Conservation (phyloP, 2,329 filamentous ascomycete species). For the Trichoderma oligosporum region DNA sequence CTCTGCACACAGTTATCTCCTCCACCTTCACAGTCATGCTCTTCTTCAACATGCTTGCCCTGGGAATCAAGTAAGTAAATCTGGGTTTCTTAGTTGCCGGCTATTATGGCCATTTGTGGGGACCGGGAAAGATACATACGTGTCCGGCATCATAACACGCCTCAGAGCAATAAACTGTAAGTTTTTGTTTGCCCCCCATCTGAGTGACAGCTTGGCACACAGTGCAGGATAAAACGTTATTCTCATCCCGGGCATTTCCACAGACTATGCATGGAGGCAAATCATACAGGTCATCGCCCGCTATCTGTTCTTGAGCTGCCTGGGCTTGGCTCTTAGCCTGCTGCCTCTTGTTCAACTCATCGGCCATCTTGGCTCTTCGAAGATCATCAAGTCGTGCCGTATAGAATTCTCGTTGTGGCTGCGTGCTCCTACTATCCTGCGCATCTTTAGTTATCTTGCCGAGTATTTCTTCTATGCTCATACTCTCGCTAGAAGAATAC, state of each 20-base stretch:
- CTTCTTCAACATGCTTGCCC: constrained; percentile 38
- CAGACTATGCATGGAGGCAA: constrained; percentile 42
- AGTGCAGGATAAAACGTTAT: constrained; percentile 41
- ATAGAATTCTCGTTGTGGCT: constrained; percentile 39
- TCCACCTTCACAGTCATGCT: constrained; percentile 42
- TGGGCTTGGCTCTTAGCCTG: constrained; percentile 36
- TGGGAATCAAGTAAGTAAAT: constrained; percentile 30
- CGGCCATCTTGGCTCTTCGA: constrained; percentile 45
- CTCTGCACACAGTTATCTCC: constrained; percentile 40
- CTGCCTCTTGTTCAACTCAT: constrained; percentile 43
- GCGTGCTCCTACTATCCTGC: constrained; percentile 29
- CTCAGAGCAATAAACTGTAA: constrained; percentile 46
- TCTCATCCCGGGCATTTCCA: constrained; percentile 31
- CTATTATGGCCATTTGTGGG: too few species aligned
- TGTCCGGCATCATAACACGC: constrained; percentile 40
- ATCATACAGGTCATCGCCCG: constrained; percentile 35
- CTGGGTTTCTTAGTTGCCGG: too few species aligned
- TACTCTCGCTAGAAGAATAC: constrained; percentile 28
- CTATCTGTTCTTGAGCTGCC: constrained; percentile 28
- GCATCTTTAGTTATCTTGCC: constrained; percentile 33
- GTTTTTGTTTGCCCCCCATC: constrained; percentile 34
- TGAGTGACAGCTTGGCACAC: constrained; percentile 43
- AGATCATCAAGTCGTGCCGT: constrained; percentile 44
- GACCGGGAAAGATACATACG: constrained; percentile 36
- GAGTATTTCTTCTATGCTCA: constrained; percentile 35